Conservation (phyloP, 2,329 filamentous ascomycete species). For the Pezicula radicicola region DNA sequence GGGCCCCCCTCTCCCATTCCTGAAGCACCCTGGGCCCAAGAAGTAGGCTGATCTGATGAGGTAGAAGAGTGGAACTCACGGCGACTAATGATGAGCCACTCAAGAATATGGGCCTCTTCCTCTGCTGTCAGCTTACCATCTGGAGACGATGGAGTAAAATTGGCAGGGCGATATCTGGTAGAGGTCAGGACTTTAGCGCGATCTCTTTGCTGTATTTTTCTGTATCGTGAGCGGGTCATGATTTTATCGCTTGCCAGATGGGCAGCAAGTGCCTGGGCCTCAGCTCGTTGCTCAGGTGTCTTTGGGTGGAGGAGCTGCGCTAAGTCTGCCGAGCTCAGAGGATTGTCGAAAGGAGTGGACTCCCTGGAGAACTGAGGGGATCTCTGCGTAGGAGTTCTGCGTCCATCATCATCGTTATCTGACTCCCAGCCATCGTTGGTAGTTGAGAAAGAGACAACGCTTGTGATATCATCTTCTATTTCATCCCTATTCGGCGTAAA, state of each 20-base stretch:
- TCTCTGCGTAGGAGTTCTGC: slow-evolving; percentile 71
- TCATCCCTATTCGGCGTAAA: slow-evolving; percentile 58
- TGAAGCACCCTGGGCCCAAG: slow-evolving; percentile 69
- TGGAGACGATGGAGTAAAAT: slow-evolving; percentile 23
- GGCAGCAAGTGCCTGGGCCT: slow-evolving; percentile 77
- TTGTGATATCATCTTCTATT: slow-evolving; percentile 72
- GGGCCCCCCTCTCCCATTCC: slow-evolving; percentile 73
- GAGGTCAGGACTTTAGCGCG: slow-evolving; percentile 65
- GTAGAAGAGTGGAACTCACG: slow-evolving; percentile 17
- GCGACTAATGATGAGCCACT: slow-evolving; percentile 51
- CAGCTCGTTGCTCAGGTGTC: slow-evolving; percentile 72
- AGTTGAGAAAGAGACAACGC: slow-evolving; percentile 61
- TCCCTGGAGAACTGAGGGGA: slow-evolving; percentile 52
- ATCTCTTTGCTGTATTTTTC: slow-evolving; percentile 63
- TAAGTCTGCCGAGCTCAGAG: slow-evolving; percentile 65
- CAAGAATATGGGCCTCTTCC: slow-evolving; percentile 58
- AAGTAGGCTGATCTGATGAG: slow-evolving; percentile 24
- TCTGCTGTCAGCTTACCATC: slow-evolving; percentile 46
- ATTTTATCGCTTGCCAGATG: slow-evolving; percentile 71
- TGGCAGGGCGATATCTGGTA: slow-evolving; percentile 33
- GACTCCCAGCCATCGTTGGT: slow-evolving; percentile 48
- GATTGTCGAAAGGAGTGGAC: slow-evolving; percentile 58
- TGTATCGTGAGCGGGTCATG: slow-evolving; percentile 79
- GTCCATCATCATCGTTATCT: slow-evolving; percentile 40
- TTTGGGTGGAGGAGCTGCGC: slow-evolving; percentile 79